Conservation (phyloP, 2,329 filamentous ascomycete genomes). For the Trichothecium roseum region DNA sequence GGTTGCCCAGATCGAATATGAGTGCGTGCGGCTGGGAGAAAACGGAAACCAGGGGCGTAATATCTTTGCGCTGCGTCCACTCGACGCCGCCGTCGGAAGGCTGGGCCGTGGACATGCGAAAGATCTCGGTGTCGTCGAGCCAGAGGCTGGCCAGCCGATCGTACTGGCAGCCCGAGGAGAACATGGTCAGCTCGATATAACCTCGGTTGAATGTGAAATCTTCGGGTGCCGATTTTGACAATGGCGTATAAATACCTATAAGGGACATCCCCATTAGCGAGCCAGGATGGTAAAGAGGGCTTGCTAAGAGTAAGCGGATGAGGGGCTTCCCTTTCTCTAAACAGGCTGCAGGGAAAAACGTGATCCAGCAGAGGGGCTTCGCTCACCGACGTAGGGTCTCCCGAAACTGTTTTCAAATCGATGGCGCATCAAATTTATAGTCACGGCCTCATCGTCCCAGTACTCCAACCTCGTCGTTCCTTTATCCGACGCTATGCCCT, state of each 20-base stretch:
- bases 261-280: conserved; percentile 5
- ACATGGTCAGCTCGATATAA: conserved; percentile 65
- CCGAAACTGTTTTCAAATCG: conserved; percentile 65
- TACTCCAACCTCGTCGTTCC: too few relatives aligned
- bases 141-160: conserved; percentile 70
- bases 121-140: conserved; percentile 69
- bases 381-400: conserved; percentile 59
- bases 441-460: too few relatives aligned
- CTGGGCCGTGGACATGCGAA: conserved; percentile 73
- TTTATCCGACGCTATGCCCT: too few relatives aligned
- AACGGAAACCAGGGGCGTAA: conserved; percentile 59
- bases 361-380: not conserved
- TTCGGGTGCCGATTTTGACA: conserved; percentile 38
- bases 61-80: conserved; percentile 71
- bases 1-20: conserved; percentile 71
- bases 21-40: conserved; percentile 62
- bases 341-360: not conserved
- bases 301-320: too few relatives aligned
- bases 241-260: conserved; percentile 53
- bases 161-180: conserved; percentile 61
- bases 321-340: too few relatives aligned
- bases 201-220: conserved; percentile 55
- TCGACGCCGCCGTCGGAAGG: conserved; percentile 57
- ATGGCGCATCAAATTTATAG: conserved; percentile 56
- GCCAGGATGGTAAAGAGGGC: too few relatives aligned